Percentiles rank a stretch among this genome's conserved stretches.
Evolutionary conservation across 768 basidiomycete species (phyloP).

Genomic region (Lyophyllum decastes): DNA sequence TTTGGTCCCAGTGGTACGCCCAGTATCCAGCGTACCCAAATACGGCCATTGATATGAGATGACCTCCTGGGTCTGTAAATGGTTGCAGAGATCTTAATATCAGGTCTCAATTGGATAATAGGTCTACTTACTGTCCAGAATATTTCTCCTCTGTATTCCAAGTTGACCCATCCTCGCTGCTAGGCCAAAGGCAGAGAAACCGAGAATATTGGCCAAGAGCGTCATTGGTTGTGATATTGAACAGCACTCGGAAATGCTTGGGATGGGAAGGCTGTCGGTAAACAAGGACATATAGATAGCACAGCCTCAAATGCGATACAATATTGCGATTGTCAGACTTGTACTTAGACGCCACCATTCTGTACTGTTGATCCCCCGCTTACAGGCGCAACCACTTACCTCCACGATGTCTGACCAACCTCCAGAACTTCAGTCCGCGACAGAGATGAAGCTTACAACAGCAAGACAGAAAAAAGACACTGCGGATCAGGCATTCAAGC

Average conservation of each 20-base stretch:
- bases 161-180: constrained; percentile 85
- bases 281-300: constrained; percentile 31
- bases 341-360: constrained; percentile 8
- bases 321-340: constrained; percentile 6
- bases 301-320: constrained; percentile 36
- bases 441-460: constrained; percentile 51
- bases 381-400: constrained; percentile 8
- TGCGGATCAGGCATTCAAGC: constrained; percentile 71
- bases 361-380: background rate
- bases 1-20: constrained; percentile 66
- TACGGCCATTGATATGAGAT: constrained; percentile 64
- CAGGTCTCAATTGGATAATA: background rate
- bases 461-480: constrained; percentile 69
- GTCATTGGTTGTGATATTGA: constrained; percentile 43
- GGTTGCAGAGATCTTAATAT: background rate
- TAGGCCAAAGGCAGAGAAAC: constrained; percentile 82
- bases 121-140: constrained; percentile 71
- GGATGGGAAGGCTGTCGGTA: constrained; percentile 16
- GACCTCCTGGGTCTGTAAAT: constrained; percentile 66
- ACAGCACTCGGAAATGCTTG: constrained; percentile 15
- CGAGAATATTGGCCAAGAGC: constrained; percentile 67
- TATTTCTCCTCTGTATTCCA: constrained; percentile 77
- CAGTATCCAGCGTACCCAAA: constrained; percentile 80
- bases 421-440: constrained; percentile 26
- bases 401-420: constrained; percentile 26